Base-by-base conservation (phyloP, 2,329 filamentous ascomycete genomes). In the Penicillium freii region DNA sequence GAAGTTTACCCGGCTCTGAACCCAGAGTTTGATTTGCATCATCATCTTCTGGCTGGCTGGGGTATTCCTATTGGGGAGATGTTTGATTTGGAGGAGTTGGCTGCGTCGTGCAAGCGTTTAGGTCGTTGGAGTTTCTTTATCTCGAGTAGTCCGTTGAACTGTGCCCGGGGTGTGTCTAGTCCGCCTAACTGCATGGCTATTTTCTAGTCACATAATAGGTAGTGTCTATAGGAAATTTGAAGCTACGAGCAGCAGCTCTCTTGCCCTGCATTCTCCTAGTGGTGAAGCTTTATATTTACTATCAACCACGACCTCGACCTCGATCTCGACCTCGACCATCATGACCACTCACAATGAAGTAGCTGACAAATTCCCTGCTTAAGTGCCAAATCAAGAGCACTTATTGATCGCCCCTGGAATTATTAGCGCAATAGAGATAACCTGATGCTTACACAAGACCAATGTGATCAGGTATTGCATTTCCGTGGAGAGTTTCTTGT, bases 1-100 rank as follows among this genome's bases (percentile, higher is more conserved):
- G 84, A 86, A 66, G 79, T 79, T 3, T 81, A 78, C 63, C 77
- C 78, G 8, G 57, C 72, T 17, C 40, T 71, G 13, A 60, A 71
- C 17, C 59, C 62, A 17, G 70, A 74, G 46, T 73, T 64, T 63
- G 72, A 74, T 62, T 59, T 75, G 47, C 73, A 75, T 54, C 73
- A 75, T 59, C 60, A 72, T 59, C 51, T 75, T 27, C 57, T 75
- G 44, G 71, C 72, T 4, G 73, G 73, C 0, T 75, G 73, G 72
- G 73, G 72, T 4, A 25, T 75, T 40, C 73, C 73, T 17, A 75
- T 75, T 54, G 73, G 73, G 8, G 73, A 75, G 65, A 74, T 75
- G 70, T 75, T 75, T 66, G 71, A 75, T 65, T 58, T 75, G 62
- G 72, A 75, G 39, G 70, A 64, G 42, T 57, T 75, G 62, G 70